Evolutionary conservation across 1,284 basidiomycete genomes (phyloP).

Genomic region (Ustilago tritici): DNA sequence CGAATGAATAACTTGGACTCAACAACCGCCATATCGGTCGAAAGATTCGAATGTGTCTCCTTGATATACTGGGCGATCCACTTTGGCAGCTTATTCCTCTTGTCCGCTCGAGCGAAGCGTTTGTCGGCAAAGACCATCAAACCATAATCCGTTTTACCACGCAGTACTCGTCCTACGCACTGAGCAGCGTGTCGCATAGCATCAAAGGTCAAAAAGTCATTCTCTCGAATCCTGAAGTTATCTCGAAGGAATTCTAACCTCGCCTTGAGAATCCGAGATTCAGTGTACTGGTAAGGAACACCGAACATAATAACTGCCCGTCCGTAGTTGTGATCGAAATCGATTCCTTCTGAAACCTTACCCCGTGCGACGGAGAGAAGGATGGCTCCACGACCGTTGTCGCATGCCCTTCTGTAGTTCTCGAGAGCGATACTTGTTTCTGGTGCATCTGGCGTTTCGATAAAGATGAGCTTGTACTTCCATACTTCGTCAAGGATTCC

Average conservation of each 20-base stretch:
- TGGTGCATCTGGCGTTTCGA: constrained; percentile 98
- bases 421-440: constrained; percentile 98
- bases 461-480: constrained; percentile 99
- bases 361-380: constrained; percentile 96
- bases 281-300: constrained; percentile 98
- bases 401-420: constrained; percentile 96
- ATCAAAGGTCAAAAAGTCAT: constrained; percentile 98
- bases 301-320: constrained; percentile 99
- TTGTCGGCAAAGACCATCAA: constrained; percentile 99
- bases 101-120: constrained; percentile 97
- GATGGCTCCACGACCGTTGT: constrained; percentile 97
- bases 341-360: constrained; percentile 99
- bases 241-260: constrained; percentile 97
- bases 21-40: constrained; percentile 97
- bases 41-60: constrained; percentile 94
- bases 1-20: constrained; percentile 97
- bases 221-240: constrained; percentile 96
- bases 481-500: constrained; percentile 99
- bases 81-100: constrained; percentile 93
- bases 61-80: constrained; percentile 99
- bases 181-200: constrained; percentile 99
- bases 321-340: constrained; percentile 97
- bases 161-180: constrained; percentile 95
- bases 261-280: constrained; percentile 96
- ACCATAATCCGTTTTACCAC: constrained; percentile 99